These are phyloP conservation scores for Fusarium sarcochroum DNA, from an alignment of 2,329 filamentous ascomycete genomes.

Conservation along the genomic window DNA sequence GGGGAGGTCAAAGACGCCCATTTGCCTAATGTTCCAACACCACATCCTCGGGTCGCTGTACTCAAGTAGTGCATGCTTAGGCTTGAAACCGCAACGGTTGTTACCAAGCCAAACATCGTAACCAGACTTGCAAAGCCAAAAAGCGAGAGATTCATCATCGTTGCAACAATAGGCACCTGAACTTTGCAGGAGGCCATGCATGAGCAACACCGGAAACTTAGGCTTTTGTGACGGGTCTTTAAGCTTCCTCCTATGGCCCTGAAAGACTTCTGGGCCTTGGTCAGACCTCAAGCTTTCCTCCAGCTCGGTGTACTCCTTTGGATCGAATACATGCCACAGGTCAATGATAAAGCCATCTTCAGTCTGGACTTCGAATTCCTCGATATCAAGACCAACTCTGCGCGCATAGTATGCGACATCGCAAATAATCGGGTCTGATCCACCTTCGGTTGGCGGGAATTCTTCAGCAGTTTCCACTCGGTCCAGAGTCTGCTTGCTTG, in stretches of 20 bases:
- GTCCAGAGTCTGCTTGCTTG: slow-evolving; percentile 57
- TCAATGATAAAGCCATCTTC: slow-evolving; percentile 94
- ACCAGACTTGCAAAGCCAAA: slow-evolving; percentile 91
- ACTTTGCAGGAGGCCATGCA: slow-evolving; percentile 91
- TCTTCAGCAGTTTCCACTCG: slow-evolving; percentile 63
- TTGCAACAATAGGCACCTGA: slow-evolving; percentile 91
- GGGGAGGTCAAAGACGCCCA: slow-evolving; percentile 90
- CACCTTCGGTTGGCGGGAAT: slow-evolving; percentile 84
- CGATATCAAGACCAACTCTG: slow-evolving; percentile 87
- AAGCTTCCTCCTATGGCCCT: slow-evolving; percentile 54
- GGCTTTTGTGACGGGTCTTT: slow-evolving; percentile 57
- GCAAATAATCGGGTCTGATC: slow-evolving; percentile 81
- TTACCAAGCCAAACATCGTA: slow-evolving; percentile 98
- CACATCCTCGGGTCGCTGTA: slow-evolving; percentile 91
- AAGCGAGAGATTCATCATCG: slow-evolving; percentile 90
- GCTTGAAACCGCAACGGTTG: slow-evolving; percentile 88
- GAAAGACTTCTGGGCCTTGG: slow-evolving; percentile 73
- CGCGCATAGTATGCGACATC: slow-evolving; percentile 90
- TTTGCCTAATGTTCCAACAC: slow-evolving; percentile 95
- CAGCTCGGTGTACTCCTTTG: slow-evolving; percentile 75
- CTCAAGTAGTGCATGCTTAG: slow-evolving; percentile 79
- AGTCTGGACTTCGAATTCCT: slow-evolving; percentile 87
- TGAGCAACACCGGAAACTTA: slow-evolving; percentile 86
- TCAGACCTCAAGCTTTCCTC: slow-evolving; percentile 65
- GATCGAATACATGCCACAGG: slow-evolving; percentile 91